A percentile compares a stretch with the other conserved stretches of the same genome.
Evolutionary conservation across 306 rosid genomes (phyloP).

Genomic region (Quercus parvula): DNA sequence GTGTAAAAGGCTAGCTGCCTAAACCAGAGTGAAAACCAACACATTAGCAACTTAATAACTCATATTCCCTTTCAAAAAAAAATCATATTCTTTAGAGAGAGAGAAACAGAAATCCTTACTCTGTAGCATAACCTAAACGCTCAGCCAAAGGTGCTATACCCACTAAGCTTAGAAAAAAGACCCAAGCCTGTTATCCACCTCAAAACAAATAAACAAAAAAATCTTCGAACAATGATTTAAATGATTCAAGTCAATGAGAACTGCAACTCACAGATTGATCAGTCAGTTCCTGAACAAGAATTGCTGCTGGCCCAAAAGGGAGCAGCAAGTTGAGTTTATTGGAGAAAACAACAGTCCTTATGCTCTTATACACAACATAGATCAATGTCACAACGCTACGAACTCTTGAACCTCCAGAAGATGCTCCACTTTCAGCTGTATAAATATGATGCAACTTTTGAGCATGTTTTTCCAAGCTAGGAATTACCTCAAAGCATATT

Average conservation of each 20-base stretch:
- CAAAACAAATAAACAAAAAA: slow-evolving; percentile 22
- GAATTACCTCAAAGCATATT: no score
- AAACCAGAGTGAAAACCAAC: slow-evolving; percentile 20
- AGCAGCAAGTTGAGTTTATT: slow-evolving; percentile 67
- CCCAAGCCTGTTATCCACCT: slow-evolving; percentile 67
- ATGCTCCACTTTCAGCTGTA: no score
- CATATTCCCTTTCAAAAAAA: not conserved
- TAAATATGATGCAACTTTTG: no score
- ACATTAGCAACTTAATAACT: slow-evolving; percentile 19
- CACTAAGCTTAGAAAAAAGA: slow-evolving; percentile 63
- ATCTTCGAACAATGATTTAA: not conserved
- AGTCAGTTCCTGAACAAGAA: slow-evolving; percentile 50
- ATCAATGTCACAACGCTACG: no score
- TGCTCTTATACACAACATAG: no score
- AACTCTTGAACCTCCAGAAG: no score
- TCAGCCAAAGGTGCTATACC: slow-evolving; percentile 83
- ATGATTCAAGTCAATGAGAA: not conserved
- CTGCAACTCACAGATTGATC: slow-evolving; percentile 54
- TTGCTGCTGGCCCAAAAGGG: slow-evolving; percentile 76
- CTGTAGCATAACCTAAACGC: slow-evolving; percentile 91
- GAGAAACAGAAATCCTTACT: slow-evolving; percentile 45
- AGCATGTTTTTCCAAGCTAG: no score
- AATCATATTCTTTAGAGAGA: no score
- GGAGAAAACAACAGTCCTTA: slow-evolving; percentile 53
- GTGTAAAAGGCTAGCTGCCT: slow-evolving; percentile 90